Evolutionary conservation across 148 eudicot species (phyloP), one percentile per base, ranked within the genome.

Genomic region (Limonium bicolor): DNA sequence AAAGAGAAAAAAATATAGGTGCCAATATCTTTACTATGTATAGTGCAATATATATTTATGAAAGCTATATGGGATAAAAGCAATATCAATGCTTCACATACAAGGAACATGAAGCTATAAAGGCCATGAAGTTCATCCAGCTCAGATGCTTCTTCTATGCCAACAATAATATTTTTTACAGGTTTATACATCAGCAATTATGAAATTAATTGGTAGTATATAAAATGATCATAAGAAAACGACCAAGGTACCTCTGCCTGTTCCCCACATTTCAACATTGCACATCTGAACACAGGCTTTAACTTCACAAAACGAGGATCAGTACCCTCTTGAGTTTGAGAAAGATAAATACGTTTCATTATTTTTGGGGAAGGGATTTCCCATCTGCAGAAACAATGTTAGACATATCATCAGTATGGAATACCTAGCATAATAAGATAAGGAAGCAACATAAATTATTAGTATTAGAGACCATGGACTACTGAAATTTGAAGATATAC

Each of bases 321-420:
- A 54, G 55, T 61, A 49, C 43, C 68, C 51, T 76, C 69, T 36
- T 47, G 61, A 30, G 55, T 54, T 40, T 38, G 55, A 45, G 71
- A 53, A 52, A 78, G 67, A 67, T 69, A 84, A 9, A 84, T 66
- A 39, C 36, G 40, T 56, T 66, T 70, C 21, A 78, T 60, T 38
- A 76, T 64, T 51, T 54, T 70, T 52, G 84, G 87, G 53, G 71
- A 64, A 62, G 95, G 99, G 50, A 90, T 66, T 53, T 90, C 93
- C 99, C 95, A 90, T 59, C 97, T 88, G 81, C 60, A 73, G 42
- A 16, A n/a, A n/a, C n/a, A n/a, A n/a, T n/a, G n/a, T n/a, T n/a
- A n/a, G n/a, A n/a, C n/a, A n/a, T n/a, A n/a, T n/a, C n/a, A n/a
- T n/a, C n/a, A n/a, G n/a, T n/a, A 32, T 2, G 36, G 36, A 10